phyloP scores from a whole-genome alignment of 2,329 filamentous ascomycete genomes.

The Chrysoporthe cubensis region DNA sequence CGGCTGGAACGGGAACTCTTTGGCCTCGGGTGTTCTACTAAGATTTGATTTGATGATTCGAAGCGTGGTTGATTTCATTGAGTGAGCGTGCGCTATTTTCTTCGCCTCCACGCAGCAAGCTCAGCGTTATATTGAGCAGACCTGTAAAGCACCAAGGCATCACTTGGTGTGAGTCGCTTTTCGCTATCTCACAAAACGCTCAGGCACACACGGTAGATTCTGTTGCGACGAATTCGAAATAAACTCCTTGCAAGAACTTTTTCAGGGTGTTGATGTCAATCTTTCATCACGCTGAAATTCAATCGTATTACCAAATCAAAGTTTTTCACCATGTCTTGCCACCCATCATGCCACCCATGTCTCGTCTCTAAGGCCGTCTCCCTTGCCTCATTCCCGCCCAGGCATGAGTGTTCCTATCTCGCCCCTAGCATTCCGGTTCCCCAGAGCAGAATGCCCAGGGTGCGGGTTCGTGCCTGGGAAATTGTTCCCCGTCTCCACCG shows the following conservation, averaged over 20 bases:
- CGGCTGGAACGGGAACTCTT: not conserved
- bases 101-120: too few relatives aligned
- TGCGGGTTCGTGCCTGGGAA: constrained; percentile 31
- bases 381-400: constrained; percentile 14
- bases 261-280: too few relatives aligned
- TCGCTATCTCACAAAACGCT: too few relatives aligned
- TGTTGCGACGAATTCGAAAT: too few relatives aligned
- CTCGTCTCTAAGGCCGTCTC: not conserved
- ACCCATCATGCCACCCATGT: not conserved
- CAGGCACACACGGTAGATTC: too few relatives aligned
- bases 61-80: not conserved
- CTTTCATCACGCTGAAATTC: too few relatives aligned
- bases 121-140: too few relatives aligned
- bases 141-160: too few relatives aligned
- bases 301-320: too few relatives aligned
- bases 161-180: too few relatives aligned
- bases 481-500: constrained; percentile 29
- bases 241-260: too few relatives aligned
- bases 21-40: not conserved
- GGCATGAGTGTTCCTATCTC: constrained; percentile 13
- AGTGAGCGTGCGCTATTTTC: not conserved
- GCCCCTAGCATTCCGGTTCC: not conserved
- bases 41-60: not conserved
- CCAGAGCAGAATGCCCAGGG: constrained; percentile 26
- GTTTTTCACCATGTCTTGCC: not conserved